A percentile compares a stretch with the other conserved stretches of the same genome.
Conservation (phyloP, 768 basidiomycete genomes). For the Suillus placidus region DNA sequence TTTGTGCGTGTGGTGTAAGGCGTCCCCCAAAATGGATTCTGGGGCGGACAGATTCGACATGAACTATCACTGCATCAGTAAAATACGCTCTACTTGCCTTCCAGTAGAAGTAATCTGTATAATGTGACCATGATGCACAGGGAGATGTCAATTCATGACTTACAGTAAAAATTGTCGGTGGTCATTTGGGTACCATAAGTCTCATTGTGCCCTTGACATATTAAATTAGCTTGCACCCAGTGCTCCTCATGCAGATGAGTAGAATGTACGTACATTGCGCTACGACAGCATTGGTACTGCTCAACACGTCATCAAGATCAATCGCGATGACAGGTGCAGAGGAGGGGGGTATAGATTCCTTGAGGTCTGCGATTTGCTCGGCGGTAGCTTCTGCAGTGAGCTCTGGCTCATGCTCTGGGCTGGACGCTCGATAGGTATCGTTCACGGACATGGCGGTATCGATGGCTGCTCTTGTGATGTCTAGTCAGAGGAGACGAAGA, state of each 20-base stretch:
- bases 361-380: conserved; percentile 16
- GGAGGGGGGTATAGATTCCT: conserved; percentile 20
- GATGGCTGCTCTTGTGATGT: background rate
- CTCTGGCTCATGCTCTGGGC: conserved; percentile 1
- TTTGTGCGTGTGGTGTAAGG: conserved; percentile 59
- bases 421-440: conserved; percentile 9
- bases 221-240: background rate
- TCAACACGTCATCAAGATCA: conserved; percentile 71
- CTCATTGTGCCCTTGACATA: conserved; percentile 64
- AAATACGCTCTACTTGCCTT: conserved; percentile 44
- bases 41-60: background rate
- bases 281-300: conserved; percentile 60
- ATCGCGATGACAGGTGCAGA: conserved; percentile 54
- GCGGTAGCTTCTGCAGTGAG: conserved; percentile 10
- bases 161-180: conserved; percentile 62
- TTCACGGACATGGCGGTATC: conserved; percentile 11
- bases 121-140: conserved; percentile 2
- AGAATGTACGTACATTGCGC: conserved; percentile 52
- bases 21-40: conserved; percentile 65
- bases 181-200: conserved; percentile 58
- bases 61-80: background rate
- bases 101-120: conserved; percentile 74
- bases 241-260: background rate
- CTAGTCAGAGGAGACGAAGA: background rate
- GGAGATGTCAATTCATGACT: conserved; percentile 25